These are phyloP conservation scores for Pseudogymnoascus sp. DNA, from an alignment of 2,329 filamentous ascomycete species.

Conservation along the genomic window DNA sequence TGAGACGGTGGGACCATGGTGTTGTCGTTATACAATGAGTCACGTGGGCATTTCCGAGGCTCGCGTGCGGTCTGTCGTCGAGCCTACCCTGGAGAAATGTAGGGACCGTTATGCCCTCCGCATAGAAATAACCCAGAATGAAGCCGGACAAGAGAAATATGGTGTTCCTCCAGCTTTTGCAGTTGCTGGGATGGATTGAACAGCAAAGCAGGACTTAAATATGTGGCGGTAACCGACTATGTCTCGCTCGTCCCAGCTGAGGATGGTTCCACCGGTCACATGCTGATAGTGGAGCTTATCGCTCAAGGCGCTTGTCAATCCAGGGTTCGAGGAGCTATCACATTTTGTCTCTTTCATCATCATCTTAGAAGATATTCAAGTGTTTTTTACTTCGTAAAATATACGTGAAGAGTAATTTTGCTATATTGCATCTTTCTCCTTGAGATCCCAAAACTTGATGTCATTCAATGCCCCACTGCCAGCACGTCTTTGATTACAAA, in stretches of 20 bases:
- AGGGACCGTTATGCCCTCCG: neutral
- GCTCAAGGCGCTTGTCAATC: neutral
- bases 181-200: neutral
- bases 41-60: neutral
- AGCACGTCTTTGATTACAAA: neutral
- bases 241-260: neutral
- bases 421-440: neutral
- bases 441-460: neutral
- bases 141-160: neutral
- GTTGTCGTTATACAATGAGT: neutral
- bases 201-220: neutral
- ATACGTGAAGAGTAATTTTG: neutral
- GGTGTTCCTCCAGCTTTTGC: neutral
- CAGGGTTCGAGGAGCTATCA: neutral
- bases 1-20: conserved; percentile 38
- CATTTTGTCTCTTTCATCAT: neutral
- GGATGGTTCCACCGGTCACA: neutral
- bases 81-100: neutral
- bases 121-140: neutral
- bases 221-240: neutral
- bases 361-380: neutral
- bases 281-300: neutral
- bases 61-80: neutral
- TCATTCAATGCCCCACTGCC: neutral
- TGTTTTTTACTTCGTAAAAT: neutral